These are phyloP conservation scores for Phaeosphaeria sp. DNA, from an alignment of 2,329 filamentous ascomycete genomes.

Conservation along the genomic window DNA sequence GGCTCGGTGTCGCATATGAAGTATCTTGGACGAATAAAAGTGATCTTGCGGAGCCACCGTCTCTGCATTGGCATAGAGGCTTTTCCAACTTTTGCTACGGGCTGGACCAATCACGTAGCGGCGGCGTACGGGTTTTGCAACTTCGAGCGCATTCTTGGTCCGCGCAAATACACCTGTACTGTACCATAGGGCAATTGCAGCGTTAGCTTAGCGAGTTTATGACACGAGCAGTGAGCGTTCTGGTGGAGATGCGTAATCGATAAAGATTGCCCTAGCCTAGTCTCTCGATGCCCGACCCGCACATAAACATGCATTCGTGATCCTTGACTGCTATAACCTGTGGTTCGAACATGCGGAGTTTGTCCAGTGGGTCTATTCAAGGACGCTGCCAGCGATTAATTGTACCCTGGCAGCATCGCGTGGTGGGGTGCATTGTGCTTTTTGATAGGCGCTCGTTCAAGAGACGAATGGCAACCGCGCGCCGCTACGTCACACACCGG, in stretches of 20 bases:
- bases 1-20: slow-evolving; percentile 20
- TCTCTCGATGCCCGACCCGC: slow-evolving; percentile 21
- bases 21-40: slow-evolving; percentile 19
- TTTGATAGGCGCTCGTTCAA: slow-evolving; percentile 13
- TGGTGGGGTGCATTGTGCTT: slow-evolving; percentile 17
- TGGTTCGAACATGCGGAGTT: neutral
- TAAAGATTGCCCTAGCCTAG: slow-evolving; percentile 30
- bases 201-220: slow-evolving; percentile 11
- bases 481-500: slow-evolving; percentile 40
- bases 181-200: slow-evolving; percentile 33
- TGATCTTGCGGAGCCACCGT: slow-evolving; percentile 18
- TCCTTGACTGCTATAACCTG: slow-evolving; percentile 2
- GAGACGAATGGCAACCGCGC: slow-evolving; percentile 21
- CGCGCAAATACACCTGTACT: slow-evolving; percentile 36
- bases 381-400: neutral
- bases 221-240: neutral
- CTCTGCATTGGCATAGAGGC: slow-evolving; percentile 41
- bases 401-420: slow-evolving; percentile 8
- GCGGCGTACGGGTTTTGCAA: slow-evolving; percentile 34
- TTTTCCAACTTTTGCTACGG: slow-evolving; percentile 23
- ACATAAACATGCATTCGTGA: slow-evolving; percentile 22
- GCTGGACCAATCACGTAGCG: slow-evolving; percentile 23
- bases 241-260: slow-evolving; percentile 41
- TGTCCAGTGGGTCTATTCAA: neutral
- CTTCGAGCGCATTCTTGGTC: slow-evolving; percentile 30